phyloP scores from a whole-genome alignment of 768 basidiomycete genomes.

The Epithele typhae region DNA sequence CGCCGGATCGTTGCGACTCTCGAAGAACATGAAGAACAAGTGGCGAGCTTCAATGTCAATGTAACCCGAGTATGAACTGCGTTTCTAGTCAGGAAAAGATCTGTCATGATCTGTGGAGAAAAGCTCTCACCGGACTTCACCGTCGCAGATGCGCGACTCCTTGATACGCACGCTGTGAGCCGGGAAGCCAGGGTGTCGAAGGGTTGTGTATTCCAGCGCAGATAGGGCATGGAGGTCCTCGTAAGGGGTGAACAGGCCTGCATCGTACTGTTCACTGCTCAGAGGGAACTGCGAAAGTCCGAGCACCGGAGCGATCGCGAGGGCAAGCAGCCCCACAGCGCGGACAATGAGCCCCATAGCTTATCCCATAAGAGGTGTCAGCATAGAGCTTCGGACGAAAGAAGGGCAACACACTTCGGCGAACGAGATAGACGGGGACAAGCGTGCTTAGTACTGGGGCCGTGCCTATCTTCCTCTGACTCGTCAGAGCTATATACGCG shows the following conservation, averaged over 20 bases:
- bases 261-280: constrained; percentile 16
- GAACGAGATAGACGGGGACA: too few species aligned
- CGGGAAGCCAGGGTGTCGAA: constrained; percentile 43
- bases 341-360: too few species aligned
- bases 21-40: constrained; percentile 43
- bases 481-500: too few species aligned
- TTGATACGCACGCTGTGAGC: constrained; percentile 39
- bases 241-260: constrained; percentile 30
- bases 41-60: constrained; percentile 59
- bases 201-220: constrained; percentile 29
- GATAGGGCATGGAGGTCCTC: constrained; percentile 23
- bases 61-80: constrained; percentile 55
- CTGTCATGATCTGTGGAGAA: background rate
- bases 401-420: too few species aligned
- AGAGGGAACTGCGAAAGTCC: too few species aligned
- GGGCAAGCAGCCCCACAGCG: too few species aligned
- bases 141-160: constrained; percentile 36
- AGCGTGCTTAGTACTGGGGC: too few species aligned
- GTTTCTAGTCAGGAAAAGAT: too few species aligned
- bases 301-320: too few species aligned
- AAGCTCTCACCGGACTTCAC: constrained; percentile 27
- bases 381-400: too few species aligned
- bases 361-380: too few species aligned
- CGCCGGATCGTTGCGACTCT: constrained; percentile 34
- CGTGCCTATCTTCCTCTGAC: too few species aligned